A percentile compares a stretch with the other conserved stretches of the same genome.
These are phyloP conservation scores for Ephemerocybe angulata DNA, from an alignment of 768 basidiomycete genomes.

Conservation along the genomic window DNA sequence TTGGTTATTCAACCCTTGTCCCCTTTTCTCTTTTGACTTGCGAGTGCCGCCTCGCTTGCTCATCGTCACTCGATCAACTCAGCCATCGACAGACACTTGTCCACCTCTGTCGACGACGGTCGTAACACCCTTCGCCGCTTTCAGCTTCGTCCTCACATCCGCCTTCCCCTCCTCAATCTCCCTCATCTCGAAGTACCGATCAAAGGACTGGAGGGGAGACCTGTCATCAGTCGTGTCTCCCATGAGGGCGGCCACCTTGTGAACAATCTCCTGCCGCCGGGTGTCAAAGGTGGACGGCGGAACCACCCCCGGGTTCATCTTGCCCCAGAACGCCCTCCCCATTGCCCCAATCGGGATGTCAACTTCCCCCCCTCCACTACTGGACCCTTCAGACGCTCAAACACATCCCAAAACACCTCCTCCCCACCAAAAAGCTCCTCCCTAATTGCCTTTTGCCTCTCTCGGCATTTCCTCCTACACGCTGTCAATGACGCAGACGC, in stretches of 20 bases:
- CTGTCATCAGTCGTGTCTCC: background rate
- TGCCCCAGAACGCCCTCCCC: background rate
- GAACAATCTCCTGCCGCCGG: background rate
- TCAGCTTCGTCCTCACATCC: background rate
- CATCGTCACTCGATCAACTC: no score
- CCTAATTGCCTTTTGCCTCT: background rate
- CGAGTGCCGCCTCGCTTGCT: no score
- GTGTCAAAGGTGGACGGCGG: background rate
- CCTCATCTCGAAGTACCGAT: background rate
- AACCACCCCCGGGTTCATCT: background rate
- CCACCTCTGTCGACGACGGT: no score
- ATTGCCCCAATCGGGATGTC: background rate
- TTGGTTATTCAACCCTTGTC: no score
- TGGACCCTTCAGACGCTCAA: background rate
- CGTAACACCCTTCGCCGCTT: conserved; percentile 1
- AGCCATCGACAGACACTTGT: no score
- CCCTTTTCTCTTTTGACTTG: no score
- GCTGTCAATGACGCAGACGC: background rate
- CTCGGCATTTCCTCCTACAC: background rate
- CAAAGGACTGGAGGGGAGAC: background rate
- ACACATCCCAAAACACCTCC: background rate
- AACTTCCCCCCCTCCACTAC: background rate
- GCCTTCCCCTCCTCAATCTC: conserved; percentile 1
- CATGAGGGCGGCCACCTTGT: background rate
- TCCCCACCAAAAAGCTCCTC: background rate